Evolutionary conservation across 2,329 filamentous ascomycete species (phyloP), one percentile per base, ranked within the genome.

Genomic region (Endocalyx cinctus): DNA sequence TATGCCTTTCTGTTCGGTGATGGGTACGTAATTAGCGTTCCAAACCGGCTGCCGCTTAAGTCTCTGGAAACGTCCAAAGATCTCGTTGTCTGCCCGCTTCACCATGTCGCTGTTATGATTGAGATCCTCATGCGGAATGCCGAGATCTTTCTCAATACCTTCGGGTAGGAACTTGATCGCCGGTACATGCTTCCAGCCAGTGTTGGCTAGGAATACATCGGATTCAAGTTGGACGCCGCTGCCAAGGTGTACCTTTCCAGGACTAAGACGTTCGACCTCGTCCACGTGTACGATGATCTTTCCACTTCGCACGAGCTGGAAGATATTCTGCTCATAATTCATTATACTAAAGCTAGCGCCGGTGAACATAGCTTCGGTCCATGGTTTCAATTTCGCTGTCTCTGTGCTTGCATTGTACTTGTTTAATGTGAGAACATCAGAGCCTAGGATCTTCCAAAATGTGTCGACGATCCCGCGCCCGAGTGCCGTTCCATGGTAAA

Each of bases 361-460:
- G 4, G 72, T 67, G 67, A 74, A 82, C 47, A 72, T 67, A 32
- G 50, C 53, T 5, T 62, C 53, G 12, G 59, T 62, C 66, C 72
- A 74, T 0, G 74, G 71, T 49, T 70, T 72, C 15, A 78, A 59
- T 52, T 75, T 76, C 25, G 62, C 62, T 0, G 62, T 68, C 47
- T 75, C 67, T 0, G 71, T 68, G 36, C 77, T 70, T 1, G 58
- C 55, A 45, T 79, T 69, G 42, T 74, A 78, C 17, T 66, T 66
- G 47, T 74, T 77, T 6, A 73, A 49, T 1, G 60, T 51, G 5
- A 75, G 51, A 1, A 80, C 67, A 46, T 84, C 79, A 38, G 63
- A 62, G 4, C 64, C 66, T 0, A 84, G 59, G 2, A 75, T 59
- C 5, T 54, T 57, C 78, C 78, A 84, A 52, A 84, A 82, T 0